Evolutionary conservation across 176 grass and related monocot genomes (phyloP).

Genomic region (Avena atlantica): DNA sequence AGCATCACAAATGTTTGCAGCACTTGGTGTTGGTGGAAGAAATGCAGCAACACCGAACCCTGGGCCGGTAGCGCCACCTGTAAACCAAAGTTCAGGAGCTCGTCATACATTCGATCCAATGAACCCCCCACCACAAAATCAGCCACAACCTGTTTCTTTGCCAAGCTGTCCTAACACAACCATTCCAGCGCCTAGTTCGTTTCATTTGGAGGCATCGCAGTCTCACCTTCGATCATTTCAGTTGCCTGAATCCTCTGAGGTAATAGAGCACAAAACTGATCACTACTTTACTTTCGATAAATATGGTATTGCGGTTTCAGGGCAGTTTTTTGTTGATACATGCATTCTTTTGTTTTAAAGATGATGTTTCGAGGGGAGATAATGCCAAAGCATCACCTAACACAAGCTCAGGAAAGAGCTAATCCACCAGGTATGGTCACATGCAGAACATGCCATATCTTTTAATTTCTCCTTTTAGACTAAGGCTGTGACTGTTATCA

Average conservation of each 20-base stretch:
- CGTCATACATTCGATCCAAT: constrained; percentile 58
- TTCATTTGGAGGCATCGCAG: constrained; percentile 57
- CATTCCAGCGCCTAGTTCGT: constrained; percentile 46
- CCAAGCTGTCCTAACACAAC: constrained; percentile 50
- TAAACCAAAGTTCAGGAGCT: constrained; percentile 68
- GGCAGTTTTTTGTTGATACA: background rate
- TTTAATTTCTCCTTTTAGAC: constrained; percentile 20
- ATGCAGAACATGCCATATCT: constrained; percentile 6
- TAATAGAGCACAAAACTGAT: constrained; percentile 39
- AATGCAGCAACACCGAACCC: constrained; percentile 49
- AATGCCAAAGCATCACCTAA: constrained; percentile 61
- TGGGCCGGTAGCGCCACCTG: constrained; percentile 48
- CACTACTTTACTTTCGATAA: background rate
- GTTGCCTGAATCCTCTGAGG: constrained; percentile 73
- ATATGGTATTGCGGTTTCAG: constrained; percentile 25
- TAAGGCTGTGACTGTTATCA: background rate
- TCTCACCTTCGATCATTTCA: constrained; percentile 65
- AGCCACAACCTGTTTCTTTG: constrained; percentile 48
- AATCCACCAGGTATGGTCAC: constrained; percentile 45
- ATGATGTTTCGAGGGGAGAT: constrained; percentile 64
- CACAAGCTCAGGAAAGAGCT: constrained; percentile 50
- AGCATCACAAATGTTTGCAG: constrained; percentile 79
- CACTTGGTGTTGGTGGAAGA: constrained; percentile 57
- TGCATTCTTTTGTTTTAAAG: constrained; percentile 50
- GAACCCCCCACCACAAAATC: constrained; percentile 52